Evolutionary conservation across 164 flowering plant genomes (phyloP), one percentile per base, ranked within the genome.

Genomic region (Macadamia integrifolia): DNA sequence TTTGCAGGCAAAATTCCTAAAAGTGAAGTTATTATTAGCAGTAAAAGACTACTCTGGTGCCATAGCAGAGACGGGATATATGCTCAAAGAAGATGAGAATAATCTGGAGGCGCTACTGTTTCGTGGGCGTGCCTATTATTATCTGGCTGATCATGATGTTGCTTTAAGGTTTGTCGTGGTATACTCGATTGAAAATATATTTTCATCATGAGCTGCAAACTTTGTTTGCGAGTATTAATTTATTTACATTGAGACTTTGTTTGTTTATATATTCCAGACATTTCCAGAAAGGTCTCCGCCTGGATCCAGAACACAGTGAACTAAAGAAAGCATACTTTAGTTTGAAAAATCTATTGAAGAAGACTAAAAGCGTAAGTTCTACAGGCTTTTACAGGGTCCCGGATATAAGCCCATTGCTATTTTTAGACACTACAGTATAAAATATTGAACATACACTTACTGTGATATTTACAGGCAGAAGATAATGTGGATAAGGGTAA

Each of bases 71-170:
- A 65, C 90, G 66, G 99, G 99, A 15, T 87, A 64, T 75, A 79
- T 94, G 61, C 97, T 94, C 44, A 92, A 90, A 81, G 96, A 92
- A 83, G 84, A 92, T 76, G 99, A 94, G 67, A 80, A 84, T 69
- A 84, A 92, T 77, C 80, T 94, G 64, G 98, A 90, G 53, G 98
- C 99, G 9, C 76, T 92, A 72, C 76, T 92, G 63, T 80, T 87
- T 32, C 95, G 99, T 71, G 99, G 99, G 11, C 89, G 93, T 73
- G 99, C 96, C 74, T 94, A 94, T 74, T 94, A 94, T 75, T 92
- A 89, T 79, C 80, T 94, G 64, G 92, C 97, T 55, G 98, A 94
- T 84, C 98, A 94, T 80, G 99, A 92, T 77, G 91, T 94, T 77
- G 93, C 99, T 58, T 53, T 77, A 62, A 92, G 93, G 98, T 92